A percentile compares a stretch with the other conserved stretches of the same genome.
Conservation (phyloP, 345 rosid species). For the Nephelium lappaceum region DNA sequence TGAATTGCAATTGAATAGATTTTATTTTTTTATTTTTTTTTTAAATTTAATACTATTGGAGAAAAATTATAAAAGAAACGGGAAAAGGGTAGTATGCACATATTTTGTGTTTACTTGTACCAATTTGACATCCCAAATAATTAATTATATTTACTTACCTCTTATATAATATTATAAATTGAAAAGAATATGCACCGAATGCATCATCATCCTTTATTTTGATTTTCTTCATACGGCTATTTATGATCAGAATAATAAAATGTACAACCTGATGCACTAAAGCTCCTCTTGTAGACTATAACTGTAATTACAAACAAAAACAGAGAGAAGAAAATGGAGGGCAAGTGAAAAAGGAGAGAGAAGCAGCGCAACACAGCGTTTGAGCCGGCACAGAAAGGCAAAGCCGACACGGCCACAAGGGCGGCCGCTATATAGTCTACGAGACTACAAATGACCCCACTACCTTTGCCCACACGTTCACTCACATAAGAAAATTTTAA, state of each 20-base stretch:
- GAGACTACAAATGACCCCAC: neutral
- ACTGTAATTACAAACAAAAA: neutral
- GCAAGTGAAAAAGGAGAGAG: conserved; percentile 10
- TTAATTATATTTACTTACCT: no score
- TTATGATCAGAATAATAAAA: neutral
- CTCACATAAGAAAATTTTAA: neutral
- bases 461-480: conserved; percentile 20
- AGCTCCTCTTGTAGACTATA: no score
- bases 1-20: no score
- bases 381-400: conserved; percentile 1
- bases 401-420: neutral
- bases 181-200: no score
- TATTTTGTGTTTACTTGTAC: no score
- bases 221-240: no score
- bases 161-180: no score
- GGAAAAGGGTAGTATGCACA: no score
- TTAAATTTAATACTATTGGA: neutral
- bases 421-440: no score
- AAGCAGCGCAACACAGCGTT: conserved; percentile 8
- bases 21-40: neutral
- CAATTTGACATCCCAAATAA: neutral
- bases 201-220: no score
- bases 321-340: neutral
- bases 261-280: no score
- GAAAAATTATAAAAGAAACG: no score